Evolutionary conservation across 257 asterid species (phyloP), one percentile per base, ranked within the genome.

Genomic region (Fraxinus quadrangulata): DNA sequence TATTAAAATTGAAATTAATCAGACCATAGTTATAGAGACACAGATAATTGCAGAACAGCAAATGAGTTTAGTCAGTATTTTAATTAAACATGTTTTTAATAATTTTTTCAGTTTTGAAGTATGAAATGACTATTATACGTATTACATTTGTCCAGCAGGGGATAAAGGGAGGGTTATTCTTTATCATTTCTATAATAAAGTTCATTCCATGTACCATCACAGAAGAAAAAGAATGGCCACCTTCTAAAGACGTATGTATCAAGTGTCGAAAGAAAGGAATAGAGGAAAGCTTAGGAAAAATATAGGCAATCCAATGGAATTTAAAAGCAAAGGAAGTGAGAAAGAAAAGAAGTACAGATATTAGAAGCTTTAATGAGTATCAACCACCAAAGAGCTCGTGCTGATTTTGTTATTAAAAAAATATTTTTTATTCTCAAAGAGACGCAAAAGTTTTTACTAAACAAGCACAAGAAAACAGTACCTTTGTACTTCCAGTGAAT

Each of bases 401-500:
- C 33, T 23, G 33, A 24, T 3, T 63, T 63, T 63, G 69, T 63
- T 11, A 63, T 12, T 63, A 7, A 63, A 63, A 54, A 42, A 26
- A 2, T 63, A 9, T 19, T 17, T 42, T 40, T 10, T 11, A 42
- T 42, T 42, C 49, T 42, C 3, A 3, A 12, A 42, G 16, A 12
- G 12, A 42, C 12, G 16, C 2, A 63, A 63, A 19, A 26, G 17
- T 8, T 21, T 24, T 21, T 11, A 23, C 69, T 63, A 39, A 39
- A 45, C 39, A 69, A 69, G 70, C 40, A 17, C 61, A 36, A 56
- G 31, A 49, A 0, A 5, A 24, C 4, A 39, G 67, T 87, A 96
- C 98, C 97, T 92, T 90, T 83, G 99, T 80, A 42, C 49, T 42
- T 42, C 49, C 49, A 42, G 49, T 42, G 49, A 42, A 42, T 42